These are phyloP conservation scores for Backusella sp. DNA, from an alignment of 192 early-diverging fungal species.

Conservation along the genomic window DNA sequence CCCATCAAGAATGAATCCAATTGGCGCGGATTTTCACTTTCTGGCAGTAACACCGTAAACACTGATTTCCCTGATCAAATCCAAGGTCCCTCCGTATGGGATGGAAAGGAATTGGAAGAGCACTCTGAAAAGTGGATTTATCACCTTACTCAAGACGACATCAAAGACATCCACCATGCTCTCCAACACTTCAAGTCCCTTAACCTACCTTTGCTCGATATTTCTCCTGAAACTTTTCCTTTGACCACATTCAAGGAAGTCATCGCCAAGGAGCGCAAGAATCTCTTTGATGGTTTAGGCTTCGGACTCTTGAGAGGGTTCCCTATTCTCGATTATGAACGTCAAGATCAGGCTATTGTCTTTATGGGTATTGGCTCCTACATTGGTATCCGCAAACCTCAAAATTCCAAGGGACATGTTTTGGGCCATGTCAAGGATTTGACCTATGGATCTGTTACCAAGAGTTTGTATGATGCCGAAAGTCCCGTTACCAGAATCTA, in stretches of 20 bases:
- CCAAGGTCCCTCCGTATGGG: slow-evolving; percentile 29
- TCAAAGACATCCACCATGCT: slow-evolving; percentile 33
- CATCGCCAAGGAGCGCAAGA: slow-evolving; percentile 10
- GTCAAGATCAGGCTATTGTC: slow-evolving; percentile 31
- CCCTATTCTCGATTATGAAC: slow-evolving; percentile 21
- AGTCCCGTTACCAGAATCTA: slow-evolving; percentile 37
- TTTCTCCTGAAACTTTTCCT: slow-evolving; percentile 22
- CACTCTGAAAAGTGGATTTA: slow-evolving; percentile 36
- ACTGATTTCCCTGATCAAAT: slow-evolving; percentile 23
- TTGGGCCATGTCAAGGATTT: slow-evolving; percentile 42
- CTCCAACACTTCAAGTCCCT: slow-evolving; percentile 28
- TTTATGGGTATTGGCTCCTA: slow-evolving; percentile 44
- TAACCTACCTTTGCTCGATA: slow-evolving; percentile 20
- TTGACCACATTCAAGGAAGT: slow-evolving; percentile 19
- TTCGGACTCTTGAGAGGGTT: slow-evolving; percentile 32
- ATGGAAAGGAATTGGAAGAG: slow-evolving; percentile 27
- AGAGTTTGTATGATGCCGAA: slow-evolving; percentile 26
- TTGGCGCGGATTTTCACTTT: slow-evolving; percentile 11
- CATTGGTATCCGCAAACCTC: slow-evolving; percentile 35
- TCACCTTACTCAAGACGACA: slow-evolving; percentile 22
- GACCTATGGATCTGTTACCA: slow-evolving; percentile 29
- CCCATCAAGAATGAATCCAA: not conserved
- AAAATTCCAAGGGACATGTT: slow-evolving; percentile 36
- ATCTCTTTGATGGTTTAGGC: slow-evolving; percentile 27
- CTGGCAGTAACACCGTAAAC: not conserved